Percentiles rank a stretch among this genome's conserved stretches.
These are phyloP conservation scores for Linnemannia exigua DNA, from an alignment of 192 early-diverging fungal genomes.

Conservation along the genomic window DNA sequence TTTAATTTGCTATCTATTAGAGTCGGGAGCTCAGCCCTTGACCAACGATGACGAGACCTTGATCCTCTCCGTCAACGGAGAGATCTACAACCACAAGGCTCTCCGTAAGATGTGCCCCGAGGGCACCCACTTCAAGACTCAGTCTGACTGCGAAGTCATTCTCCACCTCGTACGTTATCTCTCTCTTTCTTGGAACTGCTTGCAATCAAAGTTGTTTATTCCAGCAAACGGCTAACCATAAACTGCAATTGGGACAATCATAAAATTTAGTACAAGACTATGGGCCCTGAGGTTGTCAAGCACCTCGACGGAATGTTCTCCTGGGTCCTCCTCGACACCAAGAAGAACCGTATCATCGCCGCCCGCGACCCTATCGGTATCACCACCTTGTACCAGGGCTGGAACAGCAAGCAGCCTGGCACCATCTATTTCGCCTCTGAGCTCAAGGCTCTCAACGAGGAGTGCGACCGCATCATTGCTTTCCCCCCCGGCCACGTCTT, in stretches of 20 bases:
- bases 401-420: slow-evolving; percentile 82
- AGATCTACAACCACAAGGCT: slow-evolving; percentile 98
- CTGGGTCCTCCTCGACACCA: slow-evolving; percentile 91
- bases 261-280: slow-evolving; percentile 82
- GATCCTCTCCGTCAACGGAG: slow-evolving; percentile 95
- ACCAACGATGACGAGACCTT: slow-evolving; percentile 91
- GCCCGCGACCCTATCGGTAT: slow-evolving; percentile 98
- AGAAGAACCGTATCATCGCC: slow-evolving; percentile 86
- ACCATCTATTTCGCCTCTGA: slow-evolving; percentile 96
- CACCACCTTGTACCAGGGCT: slow-evolving; percentile 98
- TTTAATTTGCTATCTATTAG: slow-evolving; percentile 53
- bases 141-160: slow-evolving; percentile 98
- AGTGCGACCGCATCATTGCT: slow-evolving; percentile 96
- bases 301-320: slow-evolving; percentile 98
- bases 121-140: slow-evolving; percentile 88
- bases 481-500: slow-evolving; percentile 99
- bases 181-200: background rate
- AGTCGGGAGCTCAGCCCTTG: slow-evolving; percentile 95
- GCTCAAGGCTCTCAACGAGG: slow-evolving; percentile 96
- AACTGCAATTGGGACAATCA: background rate
- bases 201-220: background rate
- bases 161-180: slow-evolving; percentile 79
- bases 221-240: background rate
- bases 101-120: slow-evolving; percentile 83
- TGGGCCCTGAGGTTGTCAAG: slow-evolving; percentile 84